These are phyloP conservation scores for Aspergillus campestris DNA, from an alignment of 495 filamentous ascomycete species.

Conservation along the genomic window DNA sequence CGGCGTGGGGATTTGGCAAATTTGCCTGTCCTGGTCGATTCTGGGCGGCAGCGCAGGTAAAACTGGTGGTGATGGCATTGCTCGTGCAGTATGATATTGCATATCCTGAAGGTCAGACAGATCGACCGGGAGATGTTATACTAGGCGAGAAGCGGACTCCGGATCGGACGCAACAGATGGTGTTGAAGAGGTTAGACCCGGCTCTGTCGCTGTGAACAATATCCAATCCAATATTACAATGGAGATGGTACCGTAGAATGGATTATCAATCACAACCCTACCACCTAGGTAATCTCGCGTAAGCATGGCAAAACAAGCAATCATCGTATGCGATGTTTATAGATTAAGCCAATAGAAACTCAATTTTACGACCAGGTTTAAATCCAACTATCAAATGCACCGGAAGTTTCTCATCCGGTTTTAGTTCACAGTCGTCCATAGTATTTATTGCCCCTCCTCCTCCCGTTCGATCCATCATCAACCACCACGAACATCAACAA, in stretches of 20 bases:
- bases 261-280: not conserved
- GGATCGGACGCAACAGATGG: too few species aligned
- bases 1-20: constrained; percentile 20
- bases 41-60: constrained; percentile 42
- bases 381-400: too few species aligned
- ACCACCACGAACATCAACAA: not conserved
- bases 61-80: constrained; percentile 34
- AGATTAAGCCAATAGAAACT: not conserved
- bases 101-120: not conserved
- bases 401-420: not conserved
- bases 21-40: constrained; percentile 40
- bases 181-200: too few species aligned
- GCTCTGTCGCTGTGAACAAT: too few species aligned
- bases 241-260: not conserved
- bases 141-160: too few species aligned
- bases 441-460: not conserved
- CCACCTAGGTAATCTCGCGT: not conserved
- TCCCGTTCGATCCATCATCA: not conserved
- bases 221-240: too few species aligned
- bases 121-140: not conserved
- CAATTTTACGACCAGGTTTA: not conserved
- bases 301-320: not conserved
- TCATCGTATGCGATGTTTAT: not conserved
- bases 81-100: constrained; percentile 28
- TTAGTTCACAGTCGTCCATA: not conserved